phyloP scores from a whole-genome alignment of 345 rosid species.

The Trapa incisa region DNA sequence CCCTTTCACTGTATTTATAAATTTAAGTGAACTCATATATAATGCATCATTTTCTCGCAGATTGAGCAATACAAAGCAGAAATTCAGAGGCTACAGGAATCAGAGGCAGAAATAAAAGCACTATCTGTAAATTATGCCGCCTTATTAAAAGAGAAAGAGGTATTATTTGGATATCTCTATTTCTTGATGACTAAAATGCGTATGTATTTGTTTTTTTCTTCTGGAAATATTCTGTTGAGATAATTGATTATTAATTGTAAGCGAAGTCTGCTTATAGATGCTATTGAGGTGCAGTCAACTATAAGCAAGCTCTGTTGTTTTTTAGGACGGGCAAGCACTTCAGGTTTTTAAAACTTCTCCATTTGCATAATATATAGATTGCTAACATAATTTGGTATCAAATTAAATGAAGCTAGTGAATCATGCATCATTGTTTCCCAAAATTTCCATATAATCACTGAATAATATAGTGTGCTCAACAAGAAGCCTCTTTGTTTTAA shows the following conservation, averaged over 20 bases:
- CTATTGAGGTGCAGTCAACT: not conserved
- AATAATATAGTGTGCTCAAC: not conserved
- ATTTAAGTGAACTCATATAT: not conserved
- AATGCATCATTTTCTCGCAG: constrained; percentile 22
- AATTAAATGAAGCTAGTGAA: not conserved
- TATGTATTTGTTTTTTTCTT: not conserved
- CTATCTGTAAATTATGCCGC: constrained; percentile 89
- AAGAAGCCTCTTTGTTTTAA: not conserved
- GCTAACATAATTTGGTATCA: not conserved
- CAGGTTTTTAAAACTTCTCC: not conserved
- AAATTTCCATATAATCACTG: not conserved
- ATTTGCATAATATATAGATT: not conserved
- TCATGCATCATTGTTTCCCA: not conserved
- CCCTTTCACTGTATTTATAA: not conserved
- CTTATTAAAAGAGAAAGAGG: constrained; percentile 84
- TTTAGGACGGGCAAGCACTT: not conserved
- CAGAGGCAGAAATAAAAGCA: constrained; percentile 82
- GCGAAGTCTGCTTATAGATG: not conserved
- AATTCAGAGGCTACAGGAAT: constrained; percentile 67
- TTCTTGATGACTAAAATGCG: not conserved
- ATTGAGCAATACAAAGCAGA: constrained; percentile 60
- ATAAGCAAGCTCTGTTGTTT: not conserved
- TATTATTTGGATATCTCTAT: constrained; percentile 7
- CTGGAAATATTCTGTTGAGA: not conserved
- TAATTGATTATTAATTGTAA: not conserved